Base-by-base conservation (phyloP, 805 yeast genomes). In the Cyberlindnera mrakii region DNA sequence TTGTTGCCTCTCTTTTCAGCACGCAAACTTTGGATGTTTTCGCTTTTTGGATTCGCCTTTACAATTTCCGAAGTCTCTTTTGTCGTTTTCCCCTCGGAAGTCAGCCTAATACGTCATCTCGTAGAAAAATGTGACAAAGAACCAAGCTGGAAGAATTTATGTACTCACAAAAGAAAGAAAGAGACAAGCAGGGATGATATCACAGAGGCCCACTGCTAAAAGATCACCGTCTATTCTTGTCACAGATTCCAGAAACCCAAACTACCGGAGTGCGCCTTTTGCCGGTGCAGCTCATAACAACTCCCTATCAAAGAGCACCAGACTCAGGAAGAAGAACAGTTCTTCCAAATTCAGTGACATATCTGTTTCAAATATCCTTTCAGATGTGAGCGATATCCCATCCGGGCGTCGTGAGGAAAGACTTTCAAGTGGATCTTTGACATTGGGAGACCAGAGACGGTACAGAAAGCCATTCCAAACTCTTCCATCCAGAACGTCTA, bases 141-240 rank as follows among this genome's bases (percentile, higher is more conserved):
- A 7, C 5, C n/a, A 19, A 19, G 7, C 23, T 6, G 39, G 32
- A 14, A 15, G 23, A 27, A 36, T 16, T 17, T 23, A 14, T 1
- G 5, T 10, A 8, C n/a, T 6, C n/a, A n/a, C 7, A 10, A 7
- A 29, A 40, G 10, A 36, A 9, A 10, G 30, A 32, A 18, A 29
- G 8, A 36, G 7, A 31, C 18, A 23, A 13, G 23, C 23, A 34
- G 5, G 30, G 1, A 33, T 19, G 5, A 54, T 51, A 55, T 41
- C 57, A 25, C 67, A 58, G 44, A 59, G 72, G 44, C 82, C 85
- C 4, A 48, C 85, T 6, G 87, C 96, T 13, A 86, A 85, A 54
- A 67, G 97, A 54, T 86, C 96, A 27, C 97, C 98, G 10, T 86
- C 96, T 2, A 90, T 90, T 57, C 71, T 90, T 44, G 98, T 90